phyloP scores from a whole-genome alignment of 371 early-diverging fungal genomes.

The Zopfochytrium polystomum region DNA sequence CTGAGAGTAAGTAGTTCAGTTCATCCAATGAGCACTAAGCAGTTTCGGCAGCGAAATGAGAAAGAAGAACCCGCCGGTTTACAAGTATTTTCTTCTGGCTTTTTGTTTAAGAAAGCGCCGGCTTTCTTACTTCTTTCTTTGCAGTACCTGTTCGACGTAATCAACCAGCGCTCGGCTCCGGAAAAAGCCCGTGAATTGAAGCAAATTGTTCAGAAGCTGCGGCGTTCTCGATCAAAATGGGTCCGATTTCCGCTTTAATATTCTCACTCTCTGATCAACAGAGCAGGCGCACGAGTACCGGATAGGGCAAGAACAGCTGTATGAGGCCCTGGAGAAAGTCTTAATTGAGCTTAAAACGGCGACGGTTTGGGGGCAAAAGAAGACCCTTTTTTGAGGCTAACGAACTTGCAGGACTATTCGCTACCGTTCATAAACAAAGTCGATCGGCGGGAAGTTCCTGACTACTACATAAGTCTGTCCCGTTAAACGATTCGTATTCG shows the following conservation, averaged over 20 bases:
- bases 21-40: conserved; percentile 1
- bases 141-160: conserved; percentile 76
- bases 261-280: neutral
- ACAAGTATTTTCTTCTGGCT: conserved; percentile 3
- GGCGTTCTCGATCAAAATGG: conserved; percentile 89
- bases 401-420: conserved; percentile 65
- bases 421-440: conserved; percentile 89
- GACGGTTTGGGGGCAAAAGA: conserved; percentile 44
- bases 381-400: neutral
- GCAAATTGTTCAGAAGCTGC: conserved; percentile 75
- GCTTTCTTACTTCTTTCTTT: neutral
- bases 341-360: conserved; percentile 77
- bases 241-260: conserved; percentile 29
- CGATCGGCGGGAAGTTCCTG: conserved; percentile 89
- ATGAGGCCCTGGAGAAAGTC: conserved; percentile 82
- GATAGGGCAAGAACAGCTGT: conserved; percentile 88
- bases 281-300: conserved; percentile 73
- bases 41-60: neutral
- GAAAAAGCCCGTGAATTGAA: conserved; percentile 58
- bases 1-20: conserved; percentile 5
- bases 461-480: conserved; percentile 74
- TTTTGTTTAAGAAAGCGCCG: neutral
- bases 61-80: conserved; percentile 10
- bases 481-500: neutral
- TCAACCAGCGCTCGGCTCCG: conserved; percentile 56